phyloP scores from a whole-genome alignment of 73 alveolate species.

The Paramecium sexaurelia region DNA sequence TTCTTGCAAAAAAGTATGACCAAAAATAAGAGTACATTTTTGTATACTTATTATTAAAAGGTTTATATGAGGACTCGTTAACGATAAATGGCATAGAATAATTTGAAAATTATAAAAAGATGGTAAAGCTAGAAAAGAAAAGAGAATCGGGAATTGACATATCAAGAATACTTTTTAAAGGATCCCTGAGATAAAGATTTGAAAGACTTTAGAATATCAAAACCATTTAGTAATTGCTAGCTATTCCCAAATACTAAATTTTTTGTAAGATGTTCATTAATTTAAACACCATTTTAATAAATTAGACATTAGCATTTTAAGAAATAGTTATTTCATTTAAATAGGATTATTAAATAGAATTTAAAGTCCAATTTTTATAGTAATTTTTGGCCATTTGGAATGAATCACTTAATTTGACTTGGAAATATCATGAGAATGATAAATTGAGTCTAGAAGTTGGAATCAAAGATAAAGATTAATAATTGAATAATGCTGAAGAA shows the following conservation, averaged over 20 bases:
- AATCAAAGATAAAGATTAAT: background rate
- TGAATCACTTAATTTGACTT: background rate
- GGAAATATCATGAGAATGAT: background rate
- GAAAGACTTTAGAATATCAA: background rate
- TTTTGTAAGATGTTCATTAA: background rate
- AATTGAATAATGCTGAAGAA: background rate
- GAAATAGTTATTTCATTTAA: background rate
- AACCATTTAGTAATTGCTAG: background rate
- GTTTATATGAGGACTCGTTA: background rate
- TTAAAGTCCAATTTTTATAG: background rate
- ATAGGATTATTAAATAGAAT: conserved; percentile 30
- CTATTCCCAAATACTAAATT: background rate
- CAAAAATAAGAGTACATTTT: conserved; percentile 40
- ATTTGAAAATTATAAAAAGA: conserved; percentile 6
- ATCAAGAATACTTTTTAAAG: background rate
- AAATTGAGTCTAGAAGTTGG: background rate
- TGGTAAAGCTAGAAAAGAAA: background rate
- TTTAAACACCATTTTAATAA: background rate
- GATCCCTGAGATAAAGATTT: background rate
- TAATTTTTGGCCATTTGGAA: background rate
- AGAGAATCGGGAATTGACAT: background rate
- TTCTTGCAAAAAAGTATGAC: background rate
- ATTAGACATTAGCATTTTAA: background rate
- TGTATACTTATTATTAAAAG: background rate
- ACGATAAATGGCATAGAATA: conserved; percentile 2